These are phyloP conservation scores for Aspergillus hortae DNA, from an alignment of 2,329 filamentous ascomycete genomes.

Conservation along the genomic window DNA sequence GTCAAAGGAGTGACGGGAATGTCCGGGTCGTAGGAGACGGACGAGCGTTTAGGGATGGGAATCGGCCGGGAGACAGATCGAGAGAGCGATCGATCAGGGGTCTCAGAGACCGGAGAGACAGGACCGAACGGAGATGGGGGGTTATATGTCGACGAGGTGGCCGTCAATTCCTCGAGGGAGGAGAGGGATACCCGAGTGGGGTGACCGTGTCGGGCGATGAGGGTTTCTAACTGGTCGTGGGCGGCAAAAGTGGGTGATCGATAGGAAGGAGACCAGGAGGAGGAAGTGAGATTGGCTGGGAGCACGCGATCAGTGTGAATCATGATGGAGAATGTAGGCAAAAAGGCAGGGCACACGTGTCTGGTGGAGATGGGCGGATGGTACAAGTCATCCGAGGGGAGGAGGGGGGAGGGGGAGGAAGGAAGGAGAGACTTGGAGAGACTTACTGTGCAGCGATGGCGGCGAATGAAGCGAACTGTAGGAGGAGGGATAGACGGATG, in stretches of 20 bases:
- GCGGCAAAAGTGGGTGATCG: slow-evolving; percentile 22
- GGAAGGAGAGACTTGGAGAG: not conserved
- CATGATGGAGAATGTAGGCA: slow-evolving; percentile 10
- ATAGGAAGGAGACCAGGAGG: slow-evolving; percentile 23
- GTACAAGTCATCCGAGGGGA: slow-evolving; percentile 9
- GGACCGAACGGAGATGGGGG: slow-evolving; percentile 27
- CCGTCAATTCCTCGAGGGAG: slow-evolving; percentile 35
- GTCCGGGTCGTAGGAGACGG: slow-evolving; percentile 26
- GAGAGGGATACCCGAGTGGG: slow-evolving; percentile 37
- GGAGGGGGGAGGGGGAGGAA: not conserved
- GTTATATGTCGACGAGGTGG: slow-evolving; percentile 35
- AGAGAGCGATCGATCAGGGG: slow-evolving; percentile 23
- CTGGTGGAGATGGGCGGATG: slow-evolving; percentile 16
- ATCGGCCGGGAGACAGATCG: slow-evolving; percentile 31
- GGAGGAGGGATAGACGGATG: slow-evolving; percentile 30
- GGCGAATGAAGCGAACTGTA: slow-evolving; percentile 23
- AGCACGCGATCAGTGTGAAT: slow-evolving; percentile 26
- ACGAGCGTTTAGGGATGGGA: slow-evolving; percentile 30
- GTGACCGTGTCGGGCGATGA: slow-evolving; percentile 37
- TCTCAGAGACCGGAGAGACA: slow-evolving; percentile 21
- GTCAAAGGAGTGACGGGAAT: slow-evolving; percentile 37
- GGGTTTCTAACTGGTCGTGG: slow-evolving; percentile 33
- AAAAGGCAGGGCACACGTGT: slow-evolving; percentile 30
- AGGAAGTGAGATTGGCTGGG: slow-evolving; percentile 20
- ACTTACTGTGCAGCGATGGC: slow-evolving; percentile 17